These are phyloP conservation scores for Hyphodiscus sp. DNA, from an alignment of 2,329 filamentous ascomycete species.

Conservation along the genomic window DNA sequence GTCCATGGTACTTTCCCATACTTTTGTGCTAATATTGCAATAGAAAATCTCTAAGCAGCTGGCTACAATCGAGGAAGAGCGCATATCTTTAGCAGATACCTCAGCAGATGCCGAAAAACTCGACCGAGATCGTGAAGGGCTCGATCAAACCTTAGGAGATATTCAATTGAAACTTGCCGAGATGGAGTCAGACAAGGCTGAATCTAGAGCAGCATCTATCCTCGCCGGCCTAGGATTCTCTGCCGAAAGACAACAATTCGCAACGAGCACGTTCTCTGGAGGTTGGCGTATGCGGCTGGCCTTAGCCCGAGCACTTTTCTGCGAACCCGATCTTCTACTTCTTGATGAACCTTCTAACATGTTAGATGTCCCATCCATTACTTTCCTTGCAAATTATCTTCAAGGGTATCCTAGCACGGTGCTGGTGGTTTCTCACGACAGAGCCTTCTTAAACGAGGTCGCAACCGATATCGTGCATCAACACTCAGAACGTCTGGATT, in stretches of 20 bases:
- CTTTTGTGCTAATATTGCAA: constrained; percentile 13
- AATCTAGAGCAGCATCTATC: constrained; percentile 91
- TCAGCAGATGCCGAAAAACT: constrained; percentile 80
- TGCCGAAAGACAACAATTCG: constrained; percentile 79
- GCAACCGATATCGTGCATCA: constrained; percentile 99
- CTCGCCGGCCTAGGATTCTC: constrained; percentile 97
- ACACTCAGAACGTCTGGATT: constrained; percentile 93
- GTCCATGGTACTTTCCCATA: neutral
- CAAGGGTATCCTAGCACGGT: constrained; percentile 92
- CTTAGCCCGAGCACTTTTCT: constrained; percentile 90
- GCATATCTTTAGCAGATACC: constrained; percentile 79
- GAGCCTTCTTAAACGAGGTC: constrained; percentile 97
- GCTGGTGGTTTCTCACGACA: constrained; percentile 95
- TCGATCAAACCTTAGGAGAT: constrained; percentile 86
- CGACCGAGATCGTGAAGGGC: constrained; percentile 80
- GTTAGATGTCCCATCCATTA: constrained; percentile 99
- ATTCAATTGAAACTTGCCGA: constrained; percentile 88
- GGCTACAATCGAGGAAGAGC: constrained; percentile 68
- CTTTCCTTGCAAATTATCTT: constrained; percentile 93
- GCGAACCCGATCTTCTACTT: constrained; percentile 89
- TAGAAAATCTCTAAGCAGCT: constrained; percentile 73
- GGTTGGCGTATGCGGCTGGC: constrained; percentile 99
- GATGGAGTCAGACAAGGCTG: constrained; percentile 99
- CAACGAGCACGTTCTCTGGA: constrained; percentile 97
- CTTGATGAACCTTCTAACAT: constrained; percentile 99